Base-by-base conservation (phyloP, 768 basidiomycete genomes). In the Serpula lacrymans region DNA sequence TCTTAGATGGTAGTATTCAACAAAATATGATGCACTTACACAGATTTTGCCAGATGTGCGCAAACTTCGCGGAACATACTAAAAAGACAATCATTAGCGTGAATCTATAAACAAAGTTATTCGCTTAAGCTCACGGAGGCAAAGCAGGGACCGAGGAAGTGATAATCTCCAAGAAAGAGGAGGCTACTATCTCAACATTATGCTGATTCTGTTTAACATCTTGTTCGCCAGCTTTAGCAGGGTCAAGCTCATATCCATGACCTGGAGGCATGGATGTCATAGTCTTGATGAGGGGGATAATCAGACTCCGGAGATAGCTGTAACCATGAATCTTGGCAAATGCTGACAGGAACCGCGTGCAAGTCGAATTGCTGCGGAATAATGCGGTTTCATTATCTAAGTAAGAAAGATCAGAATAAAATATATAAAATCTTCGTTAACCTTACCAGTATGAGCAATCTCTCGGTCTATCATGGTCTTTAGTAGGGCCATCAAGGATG, bases 311-410 rank as follows among this genome's bases (percentile, higher is more conserved):
- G n/a, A 96, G 69, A 59, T 95, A 96, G 42, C 83, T 82, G 60
- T 95, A 96, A 4, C 93, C 94, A 46, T 93, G 89, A n/a, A 86
- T 79, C 55, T 75, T 82, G 3, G 88, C 89, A 51, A 94, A 94
- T 2, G 82, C 79, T 5, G 89, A 89, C 32, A 96, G 65, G 43
- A 97, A 83, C 30, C 87, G 70, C n/a, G 87, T 88, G 51, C 84
- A 90, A 1, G 87, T 88, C 2, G 87, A 84, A 59, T 95, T 96
- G 45, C 86, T 74, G 36, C 94, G 75, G 68, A 97, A 96, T 6
- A 97, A 65, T n/a, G 77, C 74, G 1, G 82, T 71, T 47, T 94
- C 89, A 50, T 72, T 83, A 28, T 80, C 93, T 91, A 59, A n/a
- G n/a, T n/a, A n/a, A n/a, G n/a, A n/a, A n/a, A 12, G 41, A 27